Conservation (phyloP, 306 rosid species). For the Amphicarpaea edgeworthii region DNA sequence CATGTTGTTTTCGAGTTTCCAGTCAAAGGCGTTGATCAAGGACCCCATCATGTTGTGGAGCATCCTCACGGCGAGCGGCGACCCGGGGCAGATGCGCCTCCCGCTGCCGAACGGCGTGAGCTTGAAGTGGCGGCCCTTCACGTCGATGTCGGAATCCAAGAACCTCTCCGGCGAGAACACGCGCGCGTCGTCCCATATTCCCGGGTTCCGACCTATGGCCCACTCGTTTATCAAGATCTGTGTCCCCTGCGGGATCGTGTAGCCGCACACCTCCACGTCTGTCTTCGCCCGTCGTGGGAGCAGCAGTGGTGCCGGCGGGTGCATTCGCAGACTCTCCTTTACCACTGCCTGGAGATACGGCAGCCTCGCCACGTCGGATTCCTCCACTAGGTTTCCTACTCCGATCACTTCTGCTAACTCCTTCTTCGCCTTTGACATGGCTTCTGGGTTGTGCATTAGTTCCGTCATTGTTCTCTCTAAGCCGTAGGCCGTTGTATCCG, state of each 20-base stretch:
- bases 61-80: slow-evolving; percentile 60
- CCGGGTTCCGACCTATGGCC: slow-evolving; percentile 53
- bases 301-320: slow-evolving; percentile 56
- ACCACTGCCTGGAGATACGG: slow-evolving; percentile 67
- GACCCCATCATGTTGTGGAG: slow-evolving; percentile 63
- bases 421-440: slow-evolving; percentile 51
- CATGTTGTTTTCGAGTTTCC: slow-evolving; percentile 61
- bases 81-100: slow-evolving; percentile 53
- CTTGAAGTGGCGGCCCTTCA: slow-evolving; percentile 57
- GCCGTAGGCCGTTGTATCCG: slow-evolving; percentile 59
- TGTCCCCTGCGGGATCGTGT: slow-evolving; percentile 56
- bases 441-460: slow-evolving; percentile 51
- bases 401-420: slow-evolving; percentile 59
- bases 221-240: slow-evolving; percentile 59
- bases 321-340: slow-evolving; percentile 59
- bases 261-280: slow-evolving; percentile 57
- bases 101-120: slow-evolving; percentile 64
- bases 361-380: slow-evolving; percentile 57
- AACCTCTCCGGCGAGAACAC: slow-evolving; percentile 67
- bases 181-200: slow-evolving; percentile 53
- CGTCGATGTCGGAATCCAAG: slow-evolving; percentile 52
- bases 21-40: slow-evolving; percentile 60
- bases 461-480: slow-evolving; percentile 65
- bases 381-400: slow-evolving; percentile 56
- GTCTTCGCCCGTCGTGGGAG: slow-evolving; percentile 59